Evolutionary conservation across 2,329 filamentous ascomycete genomes (phyloP).

Genomic region (Epichloe scottii): DNA sequence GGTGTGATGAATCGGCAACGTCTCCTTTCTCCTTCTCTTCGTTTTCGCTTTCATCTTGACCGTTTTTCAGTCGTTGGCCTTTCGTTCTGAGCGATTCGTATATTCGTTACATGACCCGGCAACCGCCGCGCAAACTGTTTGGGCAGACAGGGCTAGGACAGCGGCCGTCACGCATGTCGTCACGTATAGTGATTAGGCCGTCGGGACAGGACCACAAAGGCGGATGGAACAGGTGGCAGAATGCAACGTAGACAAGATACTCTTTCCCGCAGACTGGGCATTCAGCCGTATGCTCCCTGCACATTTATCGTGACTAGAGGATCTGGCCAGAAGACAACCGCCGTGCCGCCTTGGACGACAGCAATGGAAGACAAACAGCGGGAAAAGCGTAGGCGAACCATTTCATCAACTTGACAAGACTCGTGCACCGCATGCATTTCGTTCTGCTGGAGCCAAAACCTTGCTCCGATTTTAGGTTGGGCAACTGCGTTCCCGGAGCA

Average conservation of each 20-base stretch:
- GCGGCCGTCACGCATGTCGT: constrained; percentile 38
- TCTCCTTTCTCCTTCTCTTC: neutral
- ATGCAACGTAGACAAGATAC: constrained; percentile 45
- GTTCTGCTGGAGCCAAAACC: constrained; percentile 3
- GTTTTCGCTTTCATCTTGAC: neutral
- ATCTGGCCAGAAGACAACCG: neutral
- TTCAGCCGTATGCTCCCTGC: constrained; percentile 41
- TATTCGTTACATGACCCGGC: constrained; percentile 35
- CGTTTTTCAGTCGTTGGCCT: neutral
- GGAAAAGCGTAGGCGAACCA: constrained; percentile 1
- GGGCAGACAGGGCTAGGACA: constrained; percentile 49
- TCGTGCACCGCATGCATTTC: constrained; percentile 3
- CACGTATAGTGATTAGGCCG: constrained; percentile 25
- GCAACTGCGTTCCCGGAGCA: constrained; percentile 6
- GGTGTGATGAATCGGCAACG: neutral
- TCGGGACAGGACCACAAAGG: constrained; percentile 34
- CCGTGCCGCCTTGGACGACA: neutral
- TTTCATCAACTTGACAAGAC: constrained; percentile 2
- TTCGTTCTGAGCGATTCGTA: constrained; percentile 1
- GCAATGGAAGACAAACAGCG: neutral
- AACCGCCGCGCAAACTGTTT: constrained; percentile 44
- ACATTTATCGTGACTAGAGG: constrained; percentile 37
- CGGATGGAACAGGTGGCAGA: constrained; percentile 39
- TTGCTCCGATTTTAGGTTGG: constrained; percentile 2
- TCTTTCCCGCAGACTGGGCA: constrained; percentile 49